Evolutionary conservation across 2,329 filamentous ascomycete genomes (phyloP).

Genomic region (Cladosporium halotolerans): DNA sequence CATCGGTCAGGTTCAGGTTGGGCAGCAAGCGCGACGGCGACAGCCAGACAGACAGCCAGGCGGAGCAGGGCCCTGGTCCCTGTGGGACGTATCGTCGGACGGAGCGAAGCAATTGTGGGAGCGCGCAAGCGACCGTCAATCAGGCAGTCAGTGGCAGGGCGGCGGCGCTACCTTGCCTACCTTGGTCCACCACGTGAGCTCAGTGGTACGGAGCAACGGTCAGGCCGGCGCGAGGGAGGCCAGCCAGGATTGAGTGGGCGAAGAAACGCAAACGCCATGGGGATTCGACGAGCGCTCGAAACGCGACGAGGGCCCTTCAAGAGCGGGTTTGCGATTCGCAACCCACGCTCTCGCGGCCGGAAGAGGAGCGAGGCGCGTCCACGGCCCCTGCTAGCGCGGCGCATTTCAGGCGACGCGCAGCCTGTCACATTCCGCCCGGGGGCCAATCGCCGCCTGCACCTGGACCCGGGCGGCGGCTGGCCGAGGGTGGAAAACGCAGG

Average conservation of each 20-base stretch:
- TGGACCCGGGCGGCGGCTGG: neutral
- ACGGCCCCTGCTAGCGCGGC: neutral
- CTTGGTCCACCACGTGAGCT: conserved; percentile 3
- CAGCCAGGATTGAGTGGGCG: neutral
- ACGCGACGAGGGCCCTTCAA: neutral
- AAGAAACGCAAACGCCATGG: neutral
- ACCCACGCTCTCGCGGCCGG: neutral
- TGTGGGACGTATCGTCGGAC: too few species aligned
- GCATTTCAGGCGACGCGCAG: conserved; percentile 4
- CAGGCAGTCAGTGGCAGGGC: too few species aligned
- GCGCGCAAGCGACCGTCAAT: conserved; percentile 1
- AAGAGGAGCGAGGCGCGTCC: neutral
- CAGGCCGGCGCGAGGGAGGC: conserved; percentile 2
- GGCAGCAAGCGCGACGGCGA: conserved; percentile 4
- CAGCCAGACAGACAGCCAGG: neutral
- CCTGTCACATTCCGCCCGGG: neutral
- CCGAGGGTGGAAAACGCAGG: conserved; percentile 5
- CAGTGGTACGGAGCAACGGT: conserved; percentile 2
- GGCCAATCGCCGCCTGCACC: neutral
- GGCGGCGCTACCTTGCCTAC: too few species aligned
- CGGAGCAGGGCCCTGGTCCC: too few species aligned
- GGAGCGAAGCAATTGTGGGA: too few species aligned
- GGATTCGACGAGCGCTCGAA: neutral
- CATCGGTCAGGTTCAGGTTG: neutral
- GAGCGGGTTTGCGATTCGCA: neutral